Evolutionary conservation across 2,329 filamentous ascomycete genomes (phyloP), one percentile per base, ranked within the genome.

Genomic region (Colletotrichum brevisporum): DNA sequence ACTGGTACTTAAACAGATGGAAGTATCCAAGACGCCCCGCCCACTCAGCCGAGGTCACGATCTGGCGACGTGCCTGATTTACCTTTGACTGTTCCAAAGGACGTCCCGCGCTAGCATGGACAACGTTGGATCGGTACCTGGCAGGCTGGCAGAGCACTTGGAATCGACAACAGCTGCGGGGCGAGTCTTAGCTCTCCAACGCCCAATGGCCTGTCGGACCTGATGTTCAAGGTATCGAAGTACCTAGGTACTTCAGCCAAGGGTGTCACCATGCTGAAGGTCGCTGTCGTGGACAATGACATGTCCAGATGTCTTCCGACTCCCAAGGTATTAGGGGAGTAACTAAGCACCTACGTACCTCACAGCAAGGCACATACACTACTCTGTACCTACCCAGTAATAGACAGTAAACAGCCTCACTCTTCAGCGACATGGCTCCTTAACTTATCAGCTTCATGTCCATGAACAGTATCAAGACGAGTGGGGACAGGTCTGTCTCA

Each of bases 401-500:
- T n/a, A n/a, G n/a, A n/a, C n/a, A n/a, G 31, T 12, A 36, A 36
- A 36, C 31, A 36, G 31, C 31, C 31, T 36, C 31, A 10, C 31
- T 36, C 31, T 10, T 36, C 31, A 36, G 31, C 31, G 31, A 36
- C 31, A 12, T 36, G 8, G 3, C 31, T 36, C 2, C 31, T 9
- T 36, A 8, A 36, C 8, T 36, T 36, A 36, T 36, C 31, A 36
- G 10, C 31, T 36, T 9, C 27, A 31, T 31, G 27, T 31, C 27
- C 31, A 36, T 36, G 31, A 10, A 36, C 31, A 36, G 31, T 36
- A 36, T 36, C 31, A 10, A 36, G 45, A 48, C n/a, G 16, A 10
- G 16, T 18, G 45, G 45, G 18, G 45, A 41, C 12, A 45, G 31
- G 26, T 56, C 56, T 69, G 67, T 69, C 67, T 69, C 67, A 69